Percentiles rank a stretch among this genome's conserved stretches.
Evolutionary conservation across 2,329 filamentous ascomycete species (phyloP).

Genomic region (Albifimbria verrucaria): DNA sequence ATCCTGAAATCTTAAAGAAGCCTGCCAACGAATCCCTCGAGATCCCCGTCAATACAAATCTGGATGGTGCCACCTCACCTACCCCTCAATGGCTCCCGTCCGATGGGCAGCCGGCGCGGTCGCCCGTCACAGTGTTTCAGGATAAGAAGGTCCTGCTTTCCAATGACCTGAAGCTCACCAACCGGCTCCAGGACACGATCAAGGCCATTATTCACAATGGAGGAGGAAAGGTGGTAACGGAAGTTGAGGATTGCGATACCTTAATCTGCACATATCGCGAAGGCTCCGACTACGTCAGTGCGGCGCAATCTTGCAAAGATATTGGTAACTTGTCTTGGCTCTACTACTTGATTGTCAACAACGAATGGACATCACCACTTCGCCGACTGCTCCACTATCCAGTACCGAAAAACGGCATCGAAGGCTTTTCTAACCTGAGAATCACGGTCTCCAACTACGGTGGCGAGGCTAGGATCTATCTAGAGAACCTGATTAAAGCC

Average conservation of each 20-base stretch:
- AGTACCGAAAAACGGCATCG: slow-evolving; percentile 70
- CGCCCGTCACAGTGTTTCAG: slow-evolving; percentile 70
- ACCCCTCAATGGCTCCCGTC: slow-evolving; percentile 40
- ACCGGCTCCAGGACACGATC: slow-evolving; percentile 64
- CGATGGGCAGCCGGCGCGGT: slow-evolving; percentile 36
- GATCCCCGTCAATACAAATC: slow-evolving; percentile 54
- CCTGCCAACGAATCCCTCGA: slow-evolving; percentile 53
- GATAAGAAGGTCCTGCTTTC: slow-evolving; percentile 76
- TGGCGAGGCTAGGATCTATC: slow-evolving; percentile 86
- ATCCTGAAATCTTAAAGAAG: slow-evolving; percentile 75
- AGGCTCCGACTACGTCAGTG: slow-evolving; percentile 71
- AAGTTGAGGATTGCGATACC: slow-evolving; percentile 71
- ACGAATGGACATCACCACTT: slow-evolving; percentile 83
- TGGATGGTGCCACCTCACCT: slow-evolving; percentile 63
- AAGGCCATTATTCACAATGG: slow-evolving; percentile 67
- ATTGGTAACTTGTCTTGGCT: slow-evolving; percentile 94
- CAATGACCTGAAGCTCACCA: slow-evolving; percentile 67
- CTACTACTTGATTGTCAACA: slow-evolving; percentile 84
- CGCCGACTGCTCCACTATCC: slow-evolving; percentile 88
- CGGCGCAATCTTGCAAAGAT: slow-evolving; percentile 73
- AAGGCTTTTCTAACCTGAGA: slow-evolving; percentile 70
- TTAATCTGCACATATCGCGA: slow-evolving; percentile 87
- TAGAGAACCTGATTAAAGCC: slow-evolving; percentile 86
- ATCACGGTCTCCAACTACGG: slow-evolving; percentile 97
- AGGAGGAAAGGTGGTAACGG: slow-evolving; percentile 65